These are phyloP conservation scores for Cercis canadensis DNA, from an alignment of 306 rosid genomes.

Conservation along the genomic window DNA sequence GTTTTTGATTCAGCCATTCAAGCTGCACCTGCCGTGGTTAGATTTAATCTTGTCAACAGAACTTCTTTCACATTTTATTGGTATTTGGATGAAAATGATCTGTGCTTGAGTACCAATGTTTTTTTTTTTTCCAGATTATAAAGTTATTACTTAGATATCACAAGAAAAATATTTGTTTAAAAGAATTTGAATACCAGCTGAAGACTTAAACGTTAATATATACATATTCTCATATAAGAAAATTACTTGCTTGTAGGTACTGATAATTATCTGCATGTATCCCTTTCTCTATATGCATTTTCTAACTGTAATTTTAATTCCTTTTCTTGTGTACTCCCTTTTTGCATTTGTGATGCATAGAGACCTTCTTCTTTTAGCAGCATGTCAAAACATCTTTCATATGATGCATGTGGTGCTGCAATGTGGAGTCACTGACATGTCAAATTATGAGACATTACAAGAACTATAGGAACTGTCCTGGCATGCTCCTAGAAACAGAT, in stretches of 20 bases:
- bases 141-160: conserved; percentile 14
- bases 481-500: conserved; percentile 16
- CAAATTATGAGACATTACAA: not conserved
- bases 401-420: not conserved
- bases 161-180: conserved; percentile 9
- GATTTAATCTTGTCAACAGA: conserved; percentile 43
- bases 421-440: conserved; percentile 7
- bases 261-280: not conserved
- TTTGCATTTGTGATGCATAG: not conserved
- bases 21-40: conserved; percentile 93
- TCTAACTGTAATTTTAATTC: not conserved
- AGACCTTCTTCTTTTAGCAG: not conserved
- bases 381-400: not conserved
- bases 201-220: not conserved
- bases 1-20: conserved; percentile 74
- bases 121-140: not conserved
- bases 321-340: conserved; percentile 12
- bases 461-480: not conserved
- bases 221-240: not conserved
- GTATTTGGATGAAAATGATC: conserved; percentile 32
- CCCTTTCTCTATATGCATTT: not conserved
- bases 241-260: not conserved
- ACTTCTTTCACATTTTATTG: conserved; percentile 29
- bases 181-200: conserved; percentile 2
- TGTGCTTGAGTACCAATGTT: conserved; percentile 8